Conservation (phyloP, 2,329 filamentous ascomycete species). For the Spiromastix sp. region DNA sequence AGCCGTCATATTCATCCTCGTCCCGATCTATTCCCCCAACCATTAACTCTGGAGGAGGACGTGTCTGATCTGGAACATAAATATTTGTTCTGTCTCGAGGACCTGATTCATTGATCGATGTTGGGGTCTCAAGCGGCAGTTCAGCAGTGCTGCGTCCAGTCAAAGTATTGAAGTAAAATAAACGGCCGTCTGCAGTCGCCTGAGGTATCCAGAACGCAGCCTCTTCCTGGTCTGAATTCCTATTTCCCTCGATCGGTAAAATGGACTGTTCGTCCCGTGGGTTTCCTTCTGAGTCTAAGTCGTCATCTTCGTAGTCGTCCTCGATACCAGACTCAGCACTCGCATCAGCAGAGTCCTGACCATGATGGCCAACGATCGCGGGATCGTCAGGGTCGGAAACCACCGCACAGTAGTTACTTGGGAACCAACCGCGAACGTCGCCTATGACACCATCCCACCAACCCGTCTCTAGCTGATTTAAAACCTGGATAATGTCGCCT, state of each 20-base stretch:
- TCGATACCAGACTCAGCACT: conserved; percentile 43
- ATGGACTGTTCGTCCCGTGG: conserved; percentile 50
- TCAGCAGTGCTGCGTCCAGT: conserved; percentile 94
- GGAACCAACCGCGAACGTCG: conserved; percentile 94
- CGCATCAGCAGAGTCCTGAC: conserved; percentile 42
- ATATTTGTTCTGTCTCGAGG: conserved; percentile 84
- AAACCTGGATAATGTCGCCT: conserved; percentile 95
- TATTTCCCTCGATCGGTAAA: conserved; percentile 59
- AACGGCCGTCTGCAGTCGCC: conserved; percentile 79
- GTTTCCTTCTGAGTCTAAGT: conserved; percentile 57
- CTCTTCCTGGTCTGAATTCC: conserved; percentile 61
- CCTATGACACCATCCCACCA: conserved; percentile 99
- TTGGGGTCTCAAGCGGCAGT: conserved; percentile 84
- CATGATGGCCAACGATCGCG: conserved; percentile 49
- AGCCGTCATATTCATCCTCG: conserved; percentile 86
- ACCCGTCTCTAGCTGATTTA: conserved; percentile 93
- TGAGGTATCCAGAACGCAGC: conserved; percentile 98
- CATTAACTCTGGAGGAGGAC: conserved; percentile 84
- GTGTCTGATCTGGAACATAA: conserved; percentile 76
- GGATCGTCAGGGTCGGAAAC: conserved; percentile 68
- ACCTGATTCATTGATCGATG: conserved; percentile 67
- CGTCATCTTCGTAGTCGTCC: conserved; percentile 54
- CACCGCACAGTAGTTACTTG: conserved; percentile 94
- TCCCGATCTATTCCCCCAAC: conserved; percentile 70
- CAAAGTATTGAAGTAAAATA: conserved; percentile 98